Base-by-base conservation (phyloP, 2,329 filamentous ascomycete genomes). In the Phaeosphaeriaceae sp. region DNA sequence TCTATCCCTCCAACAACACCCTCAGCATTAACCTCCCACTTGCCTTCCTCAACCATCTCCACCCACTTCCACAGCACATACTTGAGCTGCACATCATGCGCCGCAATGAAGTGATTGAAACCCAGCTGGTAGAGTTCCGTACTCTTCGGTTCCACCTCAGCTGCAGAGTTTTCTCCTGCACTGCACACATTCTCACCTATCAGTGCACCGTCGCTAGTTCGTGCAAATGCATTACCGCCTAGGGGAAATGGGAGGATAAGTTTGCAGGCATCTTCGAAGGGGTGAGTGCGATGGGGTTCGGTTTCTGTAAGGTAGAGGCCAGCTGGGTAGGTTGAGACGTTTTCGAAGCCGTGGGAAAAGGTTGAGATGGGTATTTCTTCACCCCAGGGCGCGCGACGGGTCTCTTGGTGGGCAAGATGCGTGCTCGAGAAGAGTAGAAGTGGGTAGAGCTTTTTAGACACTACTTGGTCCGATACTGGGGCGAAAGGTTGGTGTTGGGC, bases 181-280 rank as follows among this genome's bases (percentile, higher is more conserved):
- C 43, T 32, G 33, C 42, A 34, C 28, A 48, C 23, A 40, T 45
- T 15, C 40, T 53, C 53, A 5, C 51, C 47, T 23, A 52, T 46
- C 18, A 42, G 41, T 33, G 48, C 44, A 17, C 52, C 45, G 20
- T 52, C 48, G 34, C 48, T 52, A 12, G 44, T 55, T 18, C 44
- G 45, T 16, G 52, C 46, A 42, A 39, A 55, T 43, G 23, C 48
- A 17, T 55, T 46, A 4, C 41, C 38, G 11, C 52, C 46, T 12
- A 52, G 28, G 17, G 42, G 39, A 20, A 50, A 53, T 47, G 49
- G 50, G 26, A 54, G 42, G 15, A 54, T 13, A 38, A 54, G 44
- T 37, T 46, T 51, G 33, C 52, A 28, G 17, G 29, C 36, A 32
- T 54, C 51, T 28, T 54, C 51, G 43, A 54, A 50, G 8, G 35